Base-by-base conservation (phyloP, 139 green algal genomes). In the Picochlorum costavermella region DNA sequence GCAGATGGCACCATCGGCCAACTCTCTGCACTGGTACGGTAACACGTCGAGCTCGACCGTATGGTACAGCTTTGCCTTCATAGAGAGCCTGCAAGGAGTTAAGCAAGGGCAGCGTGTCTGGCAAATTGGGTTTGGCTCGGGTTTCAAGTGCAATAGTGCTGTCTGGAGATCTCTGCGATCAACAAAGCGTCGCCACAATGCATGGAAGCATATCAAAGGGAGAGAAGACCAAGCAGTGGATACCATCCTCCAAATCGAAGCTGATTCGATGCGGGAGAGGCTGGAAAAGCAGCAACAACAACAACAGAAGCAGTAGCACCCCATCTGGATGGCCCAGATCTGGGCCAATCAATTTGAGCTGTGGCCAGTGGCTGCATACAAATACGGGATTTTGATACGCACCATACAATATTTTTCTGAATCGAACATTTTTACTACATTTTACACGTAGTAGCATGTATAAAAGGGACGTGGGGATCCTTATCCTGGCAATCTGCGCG, bases 91-190 rank as follows among this genome's bases (percentile, higher is more conserved):
- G 29, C 70, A 80, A 48, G 76, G 79, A 16, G 76, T 95, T 61
- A 64, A 70, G 12, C 69, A 68, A 11, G 86, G 85, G 23, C 87
- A 95, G 49, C 50, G 75, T 31, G 76, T 96, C 11, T 95, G 89
- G 89, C 90, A 96, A 83, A 81, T 96, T 49, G 89, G 74, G 51
- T 96, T 96, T 75, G 90, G 90, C 64, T 86, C 70, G n/a, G 90
- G 90, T 58, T 96, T 96, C 81, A 96, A 96, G 83, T 95, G 86
- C 85, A 96, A 96, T 84, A 89, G 77, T 61, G 88, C 86, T 9
- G 90, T 96, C 29, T 96, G 88, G 89, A 65, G 70, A 2, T 82
- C 86, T 6, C 76, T 90, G 72, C 74, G 84, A 17, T 73, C 50
- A 63, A 71, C 86, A 67, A 70, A 73, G 14, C 44, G 62, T 17